Evolutionary conservation across 1,284 basidiomycete species (phyloP).

Genomic region (Tremellales sp.): DNA sequence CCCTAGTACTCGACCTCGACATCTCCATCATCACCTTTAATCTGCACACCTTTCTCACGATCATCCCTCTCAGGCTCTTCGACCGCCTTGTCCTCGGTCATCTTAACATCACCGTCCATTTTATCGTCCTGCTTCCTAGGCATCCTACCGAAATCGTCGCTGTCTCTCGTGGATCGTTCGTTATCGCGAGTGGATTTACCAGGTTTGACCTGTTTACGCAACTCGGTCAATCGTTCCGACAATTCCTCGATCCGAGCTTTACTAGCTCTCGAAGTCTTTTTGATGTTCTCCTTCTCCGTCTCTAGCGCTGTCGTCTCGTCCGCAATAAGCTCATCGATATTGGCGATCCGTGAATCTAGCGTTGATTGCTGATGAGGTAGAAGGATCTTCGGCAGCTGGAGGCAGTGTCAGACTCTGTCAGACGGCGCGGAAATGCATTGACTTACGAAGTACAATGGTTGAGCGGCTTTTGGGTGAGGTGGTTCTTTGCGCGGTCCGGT

Average conservation of each 20-base stretch:
- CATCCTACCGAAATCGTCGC: conserved; percentile 18
- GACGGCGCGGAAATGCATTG: neutral
- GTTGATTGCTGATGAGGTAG: conserved; percentile 35
- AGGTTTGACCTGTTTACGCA: conserved; percentile 25
- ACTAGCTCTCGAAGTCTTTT: conserved; percentile 14
- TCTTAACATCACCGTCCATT: conserved; percentile 10
- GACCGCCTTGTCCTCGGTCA: conserved; percentile 3
- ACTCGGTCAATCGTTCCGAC: conserved; percentile 16
- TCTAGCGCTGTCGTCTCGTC: conserved; percentile 28
- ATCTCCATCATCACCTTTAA: conserved; percentile 36
- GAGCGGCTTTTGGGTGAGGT: conserved; percentile 17
- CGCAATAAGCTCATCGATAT: conserved; percentile 29
- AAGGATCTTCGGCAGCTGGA: conserved; percentile 41
- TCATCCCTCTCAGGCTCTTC: conserved; percentile 10
- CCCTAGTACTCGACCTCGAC: conserved; percentile 37
- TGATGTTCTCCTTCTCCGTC: conserved; percentile 28
- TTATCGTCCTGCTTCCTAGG: conserved; percentile 11
- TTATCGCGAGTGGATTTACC: neutral
- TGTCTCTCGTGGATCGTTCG: conserved; percentile 3
- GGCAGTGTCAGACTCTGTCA: neutral
- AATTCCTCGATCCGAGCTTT: conserved; percentile 28
- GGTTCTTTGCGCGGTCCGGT: conserved; percentile 29
- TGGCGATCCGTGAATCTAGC: conserved; percentile 27
- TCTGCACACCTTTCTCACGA: conserved; percentile 20
- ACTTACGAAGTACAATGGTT: conserved; percentile 44